Evolutionary conservation across 2,329 filamentous ascomycete species (phyloP), one percentile per base, ranked within the genome.

Genomic region (Talaromyces sp.): DNA sequence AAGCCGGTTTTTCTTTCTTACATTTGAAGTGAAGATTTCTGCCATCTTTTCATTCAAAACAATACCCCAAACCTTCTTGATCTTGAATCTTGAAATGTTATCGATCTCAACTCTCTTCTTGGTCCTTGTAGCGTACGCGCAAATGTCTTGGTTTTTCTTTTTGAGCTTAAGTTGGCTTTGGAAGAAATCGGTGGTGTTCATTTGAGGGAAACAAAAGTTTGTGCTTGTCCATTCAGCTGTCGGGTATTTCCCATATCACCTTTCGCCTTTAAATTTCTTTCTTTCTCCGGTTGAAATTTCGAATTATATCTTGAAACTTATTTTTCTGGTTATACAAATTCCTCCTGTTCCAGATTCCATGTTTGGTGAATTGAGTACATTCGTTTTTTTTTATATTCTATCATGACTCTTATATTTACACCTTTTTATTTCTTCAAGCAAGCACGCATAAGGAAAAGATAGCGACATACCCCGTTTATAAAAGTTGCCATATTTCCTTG

Each of bases 11-110:
- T 67, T 69, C 68, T 67, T 66, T 69, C 74, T 73, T 75, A 72
- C 72, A 71, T 74, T 77, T 72, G 74, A 75, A 79, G 77, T 77
- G 75, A 76, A 79, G 76, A 77, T 75, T 75, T 73, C 75, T 74
- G 75, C 71, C 76, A 75, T 69, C 69, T 70, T 73, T 76, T 73
- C 77, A 75, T 74, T 71, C 74, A 78, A 27, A 79, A 63, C 61
- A 63, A 66, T 79, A 79, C 77, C 78, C 77, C 75, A 74, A 76
- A 73, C 76, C 72, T 73, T 74, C 43, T 47, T 47, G 43, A 22
- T 72, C 73, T 70, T 72, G 66, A 63, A 63, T 70, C 68, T 72
- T 66, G 65, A 56, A 66, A 60, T 61, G 60, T 67, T 71, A 45
- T 64, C 67, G 67, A 57, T 45, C 50, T 57, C 64, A 59, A 68